These are phyloP conservation scores for Bryoglossum gracile DNA, from an alignment of 495 filamentous ascomycete genomes.

Conservation along the genomic window DNA sequence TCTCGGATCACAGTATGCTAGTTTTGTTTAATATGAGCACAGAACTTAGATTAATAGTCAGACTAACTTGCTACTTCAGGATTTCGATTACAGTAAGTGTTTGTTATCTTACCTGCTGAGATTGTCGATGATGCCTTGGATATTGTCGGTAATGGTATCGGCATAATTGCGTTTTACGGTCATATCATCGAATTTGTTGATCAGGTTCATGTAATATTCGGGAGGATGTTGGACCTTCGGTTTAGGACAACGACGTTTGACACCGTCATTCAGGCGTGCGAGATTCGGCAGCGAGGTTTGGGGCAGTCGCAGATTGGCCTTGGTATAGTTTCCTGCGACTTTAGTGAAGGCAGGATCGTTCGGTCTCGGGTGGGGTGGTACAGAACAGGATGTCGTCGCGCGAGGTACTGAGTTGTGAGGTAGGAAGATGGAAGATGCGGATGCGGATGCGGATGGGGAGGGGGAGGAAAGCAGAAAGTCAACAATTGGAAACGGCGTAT, in stretches of 20 bases:
- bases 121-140: slow-evolving; percentile 2
- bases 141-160: slow-evolving; percentile 7
- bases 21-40: not conserved
- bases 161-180: slow-evolving; percentile 3
- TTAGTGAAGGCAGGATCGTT: slow-evolving; percentile 4
- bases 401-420: slow-evolving; percentile 3
- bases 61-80: not conserved
- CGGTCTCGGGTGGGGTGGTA: not conserved
- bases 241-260: slow-evolving; percentile 10
- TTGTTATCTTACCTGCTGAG: slow-evolving; percentile 10
- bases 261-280: not conserved
- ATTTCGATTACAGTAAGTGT: slow-evolving; percentile 5
- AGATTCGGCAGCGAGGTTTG: slow-evolving; percentile 3
- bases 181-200: not conserved
- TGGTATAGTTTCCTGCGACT: not conserved
- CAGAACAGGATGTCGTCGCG: slow-evolving; percentile 4
- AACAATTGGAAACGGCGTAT: too few relatives aligned
- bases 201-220: slow-evolving; percentile 8
- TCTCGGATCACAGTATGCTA: slow-evolving; percentile 10
- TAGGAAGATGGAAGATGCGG: slow-evolving; percentile 4
- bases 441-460: not conserved
- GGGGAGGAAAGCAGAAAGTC: too few relatives aligned
- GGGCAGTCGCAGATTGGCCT: not conserved
- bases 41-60: slow-evolving; percentile 11
- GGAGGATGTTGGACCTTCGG: slow-evolving; percentile 4